phyloP scores from a whole-genome alignment of 208 protist species.

The Herpetomonas samuelpessoai region DNA sequence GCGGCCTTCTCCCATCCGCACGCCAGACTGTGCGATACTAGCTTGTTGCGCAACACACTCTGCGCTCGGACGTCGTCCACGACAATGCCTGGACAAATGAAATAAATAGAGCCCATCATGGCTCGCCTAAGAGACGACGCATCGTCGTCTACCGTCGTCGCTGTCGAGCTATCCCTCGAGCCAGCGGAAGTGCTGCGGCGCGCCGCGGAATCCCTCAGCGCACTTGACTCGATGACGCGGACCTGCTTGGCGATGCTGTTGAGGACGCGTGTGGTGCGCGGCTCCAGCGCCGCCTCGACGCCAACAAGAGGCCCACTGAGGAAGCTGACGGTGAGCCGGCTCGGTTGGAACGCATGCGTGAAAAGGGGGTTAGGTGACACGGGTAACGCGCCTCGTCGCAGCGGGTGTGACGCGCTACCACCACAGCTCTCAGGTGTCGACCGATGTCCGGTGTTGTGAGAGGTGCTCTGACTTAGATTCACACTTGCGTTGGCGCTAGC shows the following conservation, averaged over 20 bases:
- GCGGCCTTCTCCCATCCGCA: slow-evolving; percentile 19
- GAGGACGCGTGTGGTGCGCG: slow-evolving; percentile 21
- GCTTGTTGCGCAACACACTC: slow-evolving; percentile 10
- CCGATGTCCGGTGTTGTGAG: too few relatives aligned
- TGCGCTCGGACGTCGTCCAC: slow-evolving; percentile 26
- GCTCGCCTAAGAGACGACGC: neutral
- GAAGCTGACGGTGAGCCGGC: slow-evolving; percentile 14
- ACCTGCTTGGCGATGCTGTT: neutral
- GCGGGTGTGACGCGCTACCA: too few relatives aligned
- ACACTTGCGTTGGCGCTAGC: too few relatives aligned
- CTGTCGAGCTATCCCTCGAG: too few relatives aligned
- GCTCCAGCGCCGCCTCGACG: slow-evolving; percentile 22
- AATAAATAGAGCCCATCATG: slow-evolving; percentile 7
- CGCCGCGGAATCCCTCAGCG: neutral
- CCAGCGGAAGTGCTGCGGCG: too few relatives aligned
- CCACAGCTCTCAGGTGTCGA: too few relatives aligned
- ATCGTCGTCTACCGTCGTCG: too few relatives aligned
- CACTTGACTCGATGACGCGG: neutral
- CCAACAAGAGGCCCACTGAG: slow-evolving; percentile 8
- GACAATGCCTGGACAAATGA: slow-evolving; percentile 27
- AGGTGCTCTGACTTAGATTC: too few relatives aligned
- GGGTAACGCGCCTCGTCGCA: too few relatives aligned
- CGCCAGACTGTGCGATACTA: slow-evolving; percentile 5
- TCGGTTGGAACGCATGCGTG: neutral
- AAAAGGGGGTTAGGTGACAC: too few relatives aligned